Percentiles rank a stretch among this genome's conserved stretches.
Conservation (phyloP, 345 rosid species). For the Sonneratia caseolaris region DNA sequence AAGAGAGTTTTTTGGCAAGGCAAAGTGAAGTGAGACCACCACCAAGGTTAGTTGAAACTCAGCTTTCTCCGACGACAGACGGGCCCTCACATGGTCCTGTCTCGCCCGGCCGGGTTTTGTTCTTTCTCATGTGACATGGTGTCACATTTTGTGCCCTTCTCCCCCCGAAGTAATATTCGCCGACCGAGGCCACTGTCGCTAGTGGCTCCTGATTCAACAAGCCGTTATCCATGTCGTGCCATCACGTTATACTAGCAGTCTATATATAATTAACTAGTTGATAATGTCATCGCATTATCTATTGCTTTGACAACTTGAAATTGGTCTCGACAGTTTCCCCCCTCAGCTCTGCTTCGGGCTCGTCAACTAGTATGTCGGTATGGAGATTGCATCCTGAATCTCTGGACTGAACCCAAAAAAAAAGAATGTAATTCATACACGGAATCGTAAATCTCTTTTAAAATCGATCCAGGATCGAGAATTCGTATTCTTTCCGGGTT, state of each 20-base stretch:
- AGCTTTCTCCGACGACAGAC: neutral
- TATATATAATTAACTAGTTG: too few species aligned
- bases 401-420: too few species aligned
- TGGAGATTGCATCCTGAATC: too few species aligned
- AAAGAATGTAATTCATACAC: too few species aligned
- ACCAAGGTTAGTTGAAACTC: neutral
- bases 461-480: too few species aligned
- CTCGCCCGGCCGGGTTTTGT: neutral
- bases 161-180: neutral
- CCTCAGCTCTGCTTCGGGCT: too few species aligned
- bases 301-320: too few species aligned
- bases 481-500: too few species aligned
- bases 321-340: too few species aligned
- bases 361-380: too few species aligned
- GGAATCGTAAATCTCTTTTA: too few species aligned
- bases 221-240: neutral
- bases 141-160: neutral
- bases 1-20: neutral
- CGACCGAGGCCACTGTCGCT: neutral
- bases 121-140: neutral
- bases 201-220: neutral
- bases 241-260: neutral
- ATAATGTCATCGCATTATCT: too few species aligned
- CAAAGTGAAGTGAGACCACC: neutral
- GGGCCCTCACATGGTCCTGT: slow-evolving; percentile 5